Conservation (phyloP, 2,329 filamentous ascomycete genomes). For the Nothopassalora personata region DNA sequence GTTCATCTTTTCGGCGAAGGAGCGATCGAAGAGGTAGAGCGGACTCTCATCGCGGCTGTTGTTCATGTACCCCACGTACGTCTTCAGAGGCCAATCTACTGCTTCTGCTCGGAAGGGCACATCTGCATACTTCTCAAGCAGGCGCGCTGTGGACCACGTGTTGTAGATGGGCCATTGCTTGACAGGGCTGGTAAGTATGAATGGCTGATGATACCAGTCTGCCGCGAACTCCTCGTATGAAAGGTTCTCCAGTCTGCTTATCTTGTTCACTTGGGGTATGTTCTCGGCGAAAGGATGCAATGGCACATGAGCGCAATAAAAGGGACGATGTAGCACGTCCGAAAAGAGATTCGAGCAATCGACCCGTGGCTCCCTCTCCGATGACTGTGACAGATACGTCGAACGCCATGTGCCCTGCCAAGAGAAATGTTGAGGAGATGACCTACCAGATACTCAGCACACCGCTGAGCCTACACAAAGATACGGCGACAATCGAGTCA, state of each 20-base stretch:
- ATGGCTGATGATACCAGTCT: conserved; percentile 73
- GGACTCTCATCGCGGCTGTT: conserved; percentile 70
- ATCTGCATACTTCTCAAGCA: conserved; percentile 60
- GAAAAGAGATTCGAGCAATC: conserved; percentile 79
- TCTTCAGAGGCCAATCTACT: conserved; percentile 83
- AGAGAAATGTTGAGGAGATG: conserved; percentile 43
- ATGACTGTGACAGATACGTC: conserved; percentile 61
- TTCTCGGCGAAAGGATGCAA: conserved; percentile 61
- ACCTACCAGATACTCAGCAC: conserved; percentile 37
- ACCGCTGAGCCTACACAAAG: conserved; percentile 15
- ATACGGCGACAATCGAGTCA: neutral
- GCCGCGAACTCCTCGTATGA: conserved; percentile 67
- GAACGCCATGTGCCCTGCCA: conserved; percentile 85
- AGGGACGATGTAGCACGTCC: conserved; percentile 83
- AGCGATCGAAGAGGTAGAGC: conserved; percentile 84
- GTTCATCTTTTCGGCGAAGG: conserved; percentile 80
- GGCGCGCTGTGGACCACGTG: conserved; percentile 65
- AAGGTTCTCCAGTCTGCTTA: conserved; percentile 63
- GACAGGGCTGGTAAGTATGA: conserved; percentile 78
- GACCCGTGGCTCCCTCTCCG: conserved; percentile 52
- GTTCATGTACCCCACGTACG: conserved; percentile 76
- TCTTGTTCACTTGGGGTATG: conserved; percentile 70
- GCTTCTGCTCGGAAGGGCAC: conserved; percentile 81
- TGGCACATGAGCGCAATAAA: conserved; percentile 75
- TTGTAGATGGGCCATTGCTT: conserved; percentile 73